A percentile compares a stretch with the other conserved stretches of the same genome.
phyloP scores from a whole-genome alignment of 2,329 filamentous ascomycete species.

The Cyclaneusma minus region DNA sequence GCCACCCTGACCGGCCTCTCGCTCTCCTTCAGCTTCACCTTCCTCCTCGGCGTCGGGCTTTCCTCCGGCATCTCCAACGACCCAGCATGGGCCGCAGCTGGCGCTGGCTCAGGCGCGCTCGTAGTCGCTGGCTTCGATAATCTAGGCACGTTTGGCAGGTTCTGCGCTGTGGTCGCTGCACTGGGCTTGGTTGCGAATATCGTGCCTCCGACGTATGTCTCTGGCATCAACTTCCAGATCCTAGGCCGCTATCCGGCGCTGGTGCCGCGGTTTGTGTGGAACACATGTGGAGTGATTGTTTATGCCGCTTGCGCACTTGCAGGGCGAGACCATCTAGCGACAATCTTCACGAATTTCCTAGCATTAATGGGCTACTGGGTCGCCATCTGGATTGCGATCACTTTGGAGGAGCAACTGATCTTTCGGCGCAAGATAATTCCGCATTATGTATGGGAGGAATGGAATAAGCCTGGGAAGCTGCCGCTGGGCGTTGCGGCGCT shows the following conservation, averaged over 20 bases:
- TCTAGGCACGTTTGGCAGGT: constrained; percentile 46
- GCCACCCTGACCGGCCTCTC: constrained; percentile 40
- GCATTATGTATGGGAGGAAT: constrained; percentile 43
- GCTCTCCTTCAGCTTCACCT: constrained; percentile 42
- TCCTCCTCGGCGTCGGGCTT: constrained; percentile 45
- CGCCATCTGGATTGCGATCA: constrained; percentile 46
- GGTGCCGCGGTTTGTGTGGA: constrained; percentile 50
- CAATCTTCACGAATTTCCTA: constrained; percentile 54
- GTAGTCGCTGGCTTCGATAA: constrained; percentile 45
- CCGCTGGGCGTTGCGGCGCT: constrained; percentile 48
- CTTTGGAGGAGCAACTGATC: constrained; percentile 44
- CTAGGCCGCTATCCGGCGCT: constrained; percentile 39
- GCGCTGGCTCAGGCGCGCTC: constrained; percentile 43
- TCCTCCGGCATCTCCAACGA: constrained; percentile 37
- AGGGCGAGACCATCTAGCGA: constrained; percentile 41
- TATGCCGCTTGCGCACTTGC: constrained; percentile 49
- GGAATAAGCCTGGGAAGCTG: constrained; percentile 41
- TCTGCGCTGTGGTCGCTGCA: constrained; percentile 49
- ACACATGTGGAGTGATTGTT: constrained; percentile 42
- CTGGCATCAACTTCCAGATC: constrained; percentile 53
- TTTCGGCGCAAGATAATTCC: constrained; percentile 29
- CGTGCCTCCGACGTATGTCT: constrained; percentile 47
- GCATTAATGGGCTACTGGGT: constrained; percentile 60
- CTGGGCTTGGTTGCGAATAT: constrained; percentile 51
- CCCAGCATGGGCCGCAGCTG: constrained; percentile 41